These are phyloP conservation scores for Candida schatavii DNA, from an alignment of 805 yeast species.

Conservation along the genomic window DNA sequence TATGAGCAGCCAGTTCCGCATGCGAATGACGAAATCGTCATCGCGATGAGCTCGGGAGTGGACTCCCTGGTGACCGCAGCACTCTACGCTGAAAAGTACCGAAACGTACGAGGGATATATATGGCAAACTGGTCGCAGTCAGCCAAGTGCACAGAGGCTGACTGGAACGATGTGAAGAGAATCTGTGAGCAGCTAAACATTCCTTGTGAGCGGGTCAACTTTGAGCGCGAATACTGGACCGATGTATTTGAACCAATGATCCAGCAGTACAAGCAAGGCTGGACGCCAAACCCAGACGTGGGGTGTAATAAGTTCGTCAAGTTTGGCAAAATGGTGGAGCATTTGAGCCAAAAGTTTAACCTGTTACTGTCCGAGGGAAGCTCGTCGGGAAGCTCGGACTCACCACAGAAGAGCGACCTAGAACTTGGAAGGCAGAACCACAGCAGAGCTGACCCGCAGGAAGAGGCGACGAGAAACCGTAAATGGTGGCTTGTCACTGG, in stretches of 20 bases:
- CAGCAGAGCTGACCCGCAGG: too few relatives aligned
- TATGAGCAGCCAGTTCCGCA: conserved; percentile 46
- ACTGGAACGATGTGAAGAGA: conserved; percentile 79
- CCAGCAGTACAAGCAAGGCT: conserved; percentile 62
- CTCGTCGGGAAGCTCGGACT: background rate
- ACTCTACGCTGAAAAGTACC: conserved; percentile 50
- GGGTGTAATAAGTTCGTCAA: conserved; percentile 83
- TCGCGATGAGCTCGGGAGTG: conserved; percentile 97
- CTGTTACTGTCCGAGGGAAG: background rate
- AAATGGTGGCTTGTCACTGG: conserved; percentile 91
- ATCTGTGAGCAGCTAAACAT: conserved; percentile 62
- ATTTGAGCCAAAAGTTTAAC: conserved; percentile 40
- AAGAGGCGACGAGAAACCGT: too few relatives aligned
- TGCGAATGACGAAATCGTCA: conserved; percentile 57
- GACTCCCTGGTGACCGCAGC: conserved; percentile 91
- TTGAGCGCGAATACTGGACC: conserved; percentile 90
- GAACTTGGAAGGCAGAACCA: conserved; percentile 12
- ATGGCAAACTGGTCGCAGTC: conserved; percentile 89
- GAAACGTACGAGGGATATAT: conserved; percentile 74
- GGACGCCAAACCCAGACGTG: conserved; percentile 94
- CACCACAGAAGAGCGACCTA: background rate
- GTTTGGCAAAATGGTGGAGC: conserved; percentile 73
- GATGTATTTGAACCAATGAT: conserved; percentile 94
- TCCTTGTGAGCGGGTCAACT: conserved; percentile 71
- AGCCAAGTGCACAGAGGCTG: conserved; percentile 74